Base-by-base conservation (phyloP, 2,329 filamentous ascomycete genomes). In the Sarocladium strictum region DNA sequence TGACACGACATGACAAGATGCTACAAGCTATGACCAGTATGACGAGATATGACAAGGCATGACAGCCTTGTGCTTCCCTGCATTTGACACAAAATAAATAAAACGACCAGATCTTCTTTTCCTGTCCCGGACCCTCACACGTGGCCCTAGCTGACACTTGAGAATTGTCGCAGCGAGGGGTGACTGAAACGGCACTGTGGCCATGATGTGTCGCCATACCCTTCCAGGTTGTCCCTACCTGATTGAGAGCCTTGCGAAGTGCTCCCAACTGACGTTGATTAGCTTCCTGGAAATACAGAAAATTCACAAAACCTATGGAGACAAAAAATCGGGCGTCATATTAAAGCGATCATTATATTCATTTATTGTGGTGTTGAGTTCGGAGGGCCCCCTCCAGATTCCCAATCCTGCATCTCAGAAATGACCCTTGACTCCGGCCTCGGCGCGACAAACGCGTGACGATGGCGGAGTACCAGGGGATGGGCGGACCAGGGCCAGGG, bases 131-230 rank as follows among this genome's bases (percentile, higher is more conserved):
- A n/a, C n/a, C n/a, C n/a, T n/a, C n/a, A n/a, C 11, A 51, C 47
- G 17, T 19, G 29, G n/a, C 10, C 6, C 7, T 24, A n/a, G 14
- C 15, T 51, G 47, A 51, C 27, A 51, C 29, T 35, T 17, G n/a
- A 23, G 47, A 51, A 26, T 51, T 51, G 47, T 51, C 47, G 47
- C 47, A 51, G 27, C 27, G n/a, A 33, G 47, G 29, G 29, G 27
- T n/a, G 21, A 23, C 47, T 51, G 47, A 51, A 51, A 51, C 47
- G n/a, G 4, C 3, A 21, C 23, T 15, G 47, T 33, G 14, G 47
- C 27, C 26, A 33, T 23, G 40, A 23, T 32, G 29, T 7, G 29
- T 6, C 7, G 12, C 29, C 29, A 6, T 12, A n/a, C n/a, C n/a
- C n/a, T n/a, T n/a, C n/a, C n/a, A n/a, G n/a, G n/a, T n/a, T n/a